Conservation (phyloP, 495 filamentous ascomycete genomes). For the Xylaria bambusicola region DNA sequence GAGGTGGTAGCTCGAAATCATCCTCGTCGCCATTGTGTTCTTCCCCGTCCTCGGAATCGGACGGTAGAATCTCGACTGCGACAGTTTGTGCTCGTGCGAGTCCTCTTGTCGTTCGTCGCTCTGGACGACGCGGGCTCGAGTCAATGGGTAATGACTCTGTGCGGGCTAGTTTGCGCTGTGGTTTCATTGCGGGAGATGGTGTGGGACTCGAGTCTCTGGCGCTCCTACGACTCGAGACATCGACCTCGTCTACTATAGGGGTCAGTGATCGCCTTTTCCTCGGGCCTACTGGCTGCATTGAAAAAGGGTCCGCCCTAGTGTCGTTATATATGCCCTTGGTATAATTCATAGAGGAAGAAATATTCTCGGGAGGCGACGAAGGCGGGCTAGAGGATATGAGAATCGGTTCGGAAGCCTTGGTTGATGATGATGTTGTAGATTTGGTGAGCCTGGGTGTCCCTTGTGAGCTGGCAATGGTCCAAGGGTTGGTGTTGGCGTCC, state of each 20-base stretch:
- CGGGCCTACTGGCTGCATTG: background rate
- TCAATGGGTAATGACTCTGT: conserved; percentile 26
- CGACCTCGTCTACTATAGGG: conserved; percentile 8
- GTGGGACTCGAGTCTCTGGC: conserved; percentile 20
- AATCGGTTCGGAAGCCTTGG: conserved; percentile 37
- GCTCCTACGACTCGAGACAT: background rate
- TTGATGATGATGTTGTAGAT: conserved; percentile 17
- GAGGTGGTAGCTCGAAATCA: conserved; percentile 25
- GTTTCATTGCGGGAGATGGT: conserved; percentile 22
- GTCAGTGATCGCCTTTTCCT: conserved; percentile 19
- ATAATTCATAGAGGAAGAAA: conserved; percentile 13
- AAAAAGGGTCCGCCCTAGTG: background rate
- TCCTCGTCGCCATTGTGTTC: conserved; percentile 30
- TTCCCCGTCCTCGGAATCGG: conserved; percentile 20
- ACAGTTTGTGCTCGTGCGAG: conserved; percentile 50
- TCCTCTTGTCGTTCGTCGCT: conserved; percentile 5
- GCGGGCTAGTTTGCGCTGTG: conserved; percentile 24
- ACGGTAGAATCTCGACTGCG: conserved; percentile 42
- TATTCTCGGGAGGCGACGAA: conserved; percentile 27
- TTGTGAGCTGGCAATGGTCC: conserved; percentile 47
- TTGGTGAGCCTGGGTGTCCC: conserved; percentile 33
- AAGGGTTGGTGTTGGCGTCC: conserved; percentile 38
- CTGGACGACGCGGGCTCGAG: conserved; percentile 17
- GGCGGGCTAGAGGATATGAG: conserved; percentile 47
- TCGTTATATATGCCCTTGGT: background rate